Evolutionary conservation across 164 flowering plant genomes (phyloP).

Genomic region (Magnolia sinica): DNA sequence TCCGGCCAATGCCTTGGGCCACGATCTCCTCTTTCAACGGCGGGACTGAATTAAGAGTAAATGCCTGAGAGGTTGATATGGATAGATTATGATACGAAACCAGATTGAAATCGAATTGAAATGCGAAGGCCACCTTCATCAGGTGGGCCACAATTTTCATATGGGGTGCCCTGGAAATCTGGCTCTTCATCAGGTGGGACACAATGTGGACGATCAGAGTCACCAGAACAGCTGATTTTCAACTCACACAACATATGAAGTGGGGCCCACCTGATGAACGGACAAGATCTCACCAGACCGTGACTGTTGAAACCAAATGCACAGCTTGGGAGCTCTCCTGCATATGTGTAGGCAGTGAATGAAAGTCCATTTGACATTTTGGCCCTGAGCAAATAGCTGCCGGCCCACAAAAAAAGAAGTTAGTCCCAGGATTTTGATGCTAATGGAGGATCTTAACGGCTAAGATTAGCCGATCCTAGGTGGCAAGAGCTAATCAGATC

Average conservation of each 20-base stretch:
- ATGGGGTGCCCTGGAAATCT: too few species aligned
- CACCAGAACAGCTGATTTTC: too few species aligned
- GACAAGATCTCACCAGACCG: constrained; percentile 51
- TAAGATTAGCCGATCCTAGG: background rate
- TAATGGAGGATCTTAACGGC: background rate
- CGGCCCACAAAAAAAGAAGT: constrained; percentile 12
- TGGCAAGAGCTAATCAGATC: background rate
- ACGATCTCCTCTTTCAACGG: constrained; percentile 60
- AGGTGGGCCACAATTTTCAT: background rate
- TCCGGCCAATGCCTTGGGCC: constrained; percentile 61
- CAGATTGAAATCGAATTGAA: background rate
- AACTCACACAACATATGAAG: too few species aligned
- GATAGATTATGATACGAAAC: background rate
- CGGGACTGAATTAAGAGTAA: constrained; percentile 76
- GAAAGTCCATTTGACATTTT: constrained; percentile 43
- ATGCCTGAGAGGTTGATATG: constrained; percentile 43
- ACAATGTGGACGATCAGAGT: too few species aligned
- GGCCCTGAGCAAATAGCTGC: constrained; percentile 68
- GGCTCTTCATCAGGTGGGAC: too few species aligned
- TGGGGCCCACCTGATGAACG: background rate
- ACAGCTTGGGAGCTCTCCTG: constrained; percentile 92
- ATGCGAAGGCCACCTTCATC: background rate
- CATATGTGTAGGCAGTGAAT: constrained; percentile 77
- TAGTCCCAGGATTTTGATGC: background rate
- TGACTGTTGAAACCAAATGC: constrained; percentile 80